Evolutionary conservation across 2,329 filamentous ascomycete genomes (phyloP).

Genomic region (Aaosphaeria arxii): DNA sequence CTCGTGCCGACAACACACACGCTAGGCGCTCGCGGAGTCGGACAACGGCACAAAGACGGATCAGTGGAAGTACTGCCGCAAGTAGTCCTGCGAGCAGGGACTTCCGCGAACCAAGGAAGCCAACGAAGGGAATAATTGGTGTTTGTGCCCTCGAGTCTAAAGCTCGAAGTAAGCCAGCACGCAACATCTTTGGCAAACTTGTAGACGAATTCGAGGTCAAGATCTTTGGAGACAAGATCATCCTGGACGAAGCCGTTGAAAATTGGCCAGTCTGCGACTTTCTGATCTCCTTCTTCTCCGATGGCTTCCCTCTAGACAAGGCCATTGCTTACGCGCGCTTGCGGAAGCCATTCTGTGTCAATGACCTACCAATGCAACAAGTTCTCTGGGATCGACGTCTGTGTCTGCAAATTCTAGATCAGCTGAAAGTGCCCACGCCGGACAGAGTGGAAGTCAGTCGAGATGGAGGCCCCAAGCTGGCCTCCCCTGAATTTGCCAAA

Average conservation of each 20-base stretch:
- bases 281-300: slow-evolving; percentile 96
- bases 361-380: slow-evolving; percentile 96
- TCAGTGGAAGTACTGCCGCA: slow-evolving; percentile 79
- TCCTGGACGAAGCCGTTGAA: slow-evolving; percentile 92
- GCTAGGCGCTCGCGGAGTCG: slow-evolving; percentile 37
- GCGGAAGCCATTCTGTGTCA: slow-evolving; percentile 94
- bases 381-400: slow-evolving; percentile 93
- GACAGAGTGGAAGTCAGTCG: slow-evolving; percentile 86
- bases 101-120: slow-evolving; percentile 48
- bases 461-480: slow-evolving; percentile 79
- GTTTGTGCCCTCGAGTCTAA: slow-evolving; percentile 96
- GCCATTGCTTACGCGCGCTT: slow-evolving; percentile 93
- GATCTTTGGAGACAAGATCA: slow-evolving; percentile 98
- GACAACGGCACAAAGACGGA: slow-evolving; percentile 65
- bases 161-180: slow-evolving; percentile 91
- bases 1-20: slow-evolving; percentile 2
- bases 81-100: slow-evolving; percentile 71
- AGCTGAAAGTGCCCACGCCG: slow-evolving; percentile 85
- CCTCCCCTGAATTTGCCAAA: slow-evolving; percentile 75
- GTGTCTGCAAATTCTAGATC: slow-evolving; percentile 83
- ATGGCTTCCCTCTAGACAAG: slow-evolving; percentile 94
- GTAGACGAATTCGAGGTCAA: slow-evolving; percentile 95
- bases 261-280: slow-evolving; percentile 98
- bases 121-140: slow-evolving; percentile 67
- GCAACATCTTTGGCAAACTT: slow-evolving; percentile 90